Evolutionary conservation across 2,329 filamentous ascomycete genomes (phyloP).

Genomic region (Sclerotiophoma versabilis): DNA sequence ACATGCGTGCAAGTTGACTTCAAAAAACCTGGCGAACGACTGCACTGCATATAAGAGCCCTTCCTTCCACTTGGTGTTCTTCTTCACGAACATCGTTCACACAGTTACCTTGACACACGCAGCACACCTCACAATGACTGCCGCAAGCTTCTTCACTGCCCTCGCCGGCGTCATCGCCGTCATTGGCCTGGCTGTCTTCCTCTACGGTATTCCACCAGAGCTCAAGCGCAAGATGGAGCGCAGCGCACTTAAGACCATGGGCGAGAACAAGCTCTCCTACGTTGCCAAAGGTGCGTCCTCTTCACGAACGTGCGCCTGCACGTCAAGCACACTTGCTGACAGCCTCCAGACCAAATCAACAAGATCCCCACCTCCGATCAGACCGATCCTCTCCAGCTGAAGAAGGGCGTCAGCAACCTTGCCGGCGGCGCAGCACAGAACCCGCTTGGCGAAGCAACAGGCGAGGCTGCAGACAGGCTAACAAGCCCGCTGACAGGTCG

Average conservation of each 20-base stretch:
- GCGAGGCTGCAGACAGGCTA: conserved; percentile 46
- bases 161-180: conserved; percentile 46
- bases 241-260: conserved; percentile 59
- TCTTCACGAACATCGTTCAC: not conserved
- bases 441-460: conserved; percentile 46
- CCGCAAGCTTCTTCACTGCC: conserved; percentile 40
- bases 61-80: not conserved
- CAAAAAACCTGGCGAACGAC: conserved; percentile 6
- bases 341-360: conserved; percentile 45
- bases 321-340: conserved; percentile 14
- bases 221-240: conserved; percentile 57
- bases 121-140: conserved; percentile 31
- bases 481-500: conserved; percentile 49
- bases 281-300: conserved; percentile 45
- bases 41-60: not conserved
- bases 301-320: not conserved
- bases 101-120: not conserved
- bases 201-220: conserved; percentile 58
- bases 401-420: conserved; percentile 46
- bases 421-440: conserved; percentile 46
- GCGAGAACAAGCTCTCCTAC: conserved; percentile 59
- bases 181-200: conserved; percentile 51
- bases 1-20: conserved; percentile 1
- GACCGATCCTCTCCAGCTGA: conserved; percentile 47
- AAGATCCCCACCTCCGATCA: conserved; percentile 50